phyloP scores from a whole-genome alignment of 1,284 basidiomycete species.

The Ceratobasidium sp. region DNA sequence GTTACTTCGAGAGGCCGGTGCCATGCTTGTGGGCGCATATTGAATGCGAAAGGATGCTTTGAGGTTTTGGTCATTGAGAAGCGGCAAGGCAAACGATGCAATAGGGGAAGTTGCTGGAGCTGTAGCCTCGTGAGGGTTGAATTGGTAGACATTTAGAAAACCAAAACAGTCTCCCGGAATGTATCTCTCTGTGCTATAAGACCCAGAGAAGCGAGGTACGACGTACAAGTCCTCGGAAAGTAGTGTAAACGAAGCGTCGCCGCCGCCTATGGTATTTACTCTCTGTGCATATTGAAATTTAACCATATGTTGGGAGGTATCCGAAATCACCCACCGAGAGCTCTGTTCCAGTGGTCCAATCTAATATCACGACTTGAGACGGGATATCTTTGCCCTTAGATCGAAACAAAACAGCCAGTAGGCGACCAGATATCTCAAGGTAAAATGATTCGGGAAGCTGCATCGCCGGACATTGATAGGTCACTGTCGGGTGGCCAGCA shows the following conservation, averaged over 20 bases:
- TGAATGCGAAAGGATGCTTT: conserved; percentile 7
- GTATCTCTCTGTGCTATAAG: background rate
- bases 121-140: background rate
- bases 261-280: background rate
- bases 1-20: background rate
- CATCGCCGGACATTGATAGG: background rate
- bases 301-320: background rate
- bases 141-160: conserved; percentile 18
- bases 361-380: conserved; percentile 16
- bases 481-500: background rate
- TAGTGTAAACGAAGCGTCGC: conserved; percentile 25
- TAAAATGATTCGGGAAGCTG: background rate
- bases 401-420: conserved; percentile 26
- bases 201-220: conserved; percentile 5
- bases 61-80: background rate
- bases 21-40: background rate
- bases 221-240: conserved; percentile 9
- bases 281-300: background rate
- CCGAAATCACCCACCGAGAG: conserved; percentile 5
- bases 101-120: background rate
- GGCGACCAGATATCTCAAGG: conserved; percentile 19
- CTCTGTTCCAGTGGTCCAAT: conserved; percentile 28
- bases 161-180: conserved; percentile 12
- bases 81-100: conserved; percentile 23
- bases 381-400: background rate